Evolutionary conservation across 2,329 filamentous ascomycete species (phyloP), one percentile per base, ranked within the genome.

Genomic region (Pseudogymnoascus sp.): DNA sequence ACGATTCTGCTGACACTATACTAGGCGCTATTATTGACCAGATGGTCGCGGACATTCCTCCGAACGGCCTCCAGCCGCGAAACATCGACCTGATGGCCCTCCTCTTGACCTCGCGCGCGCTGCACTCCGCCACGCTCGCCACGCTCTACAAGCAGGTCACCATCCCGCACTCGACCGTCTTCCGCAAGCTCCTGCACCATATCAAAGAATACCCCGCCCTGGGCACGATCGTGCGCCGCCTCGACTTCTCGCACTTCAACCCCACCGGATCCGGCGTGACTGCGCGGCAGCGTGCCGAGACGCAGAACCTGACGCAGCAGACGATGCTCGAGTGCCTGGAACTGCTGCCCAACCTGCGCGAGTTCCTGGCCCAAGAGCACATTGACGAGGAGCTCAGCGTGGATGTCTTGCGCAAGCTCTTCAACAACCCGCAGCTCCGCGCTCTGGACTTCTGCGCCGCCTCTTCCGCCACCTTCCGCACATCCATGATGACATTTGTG

Each of bases 171-270:
- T 93, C 90, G 25, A 80, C 86, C 65, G 91, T 92, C 73, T 94
- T 92, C 77, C 86, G 86, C 72, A 93, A 93, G 75, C 91, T 92
- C 69, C 82, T 92, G 59, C 79, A 80, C 64, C 89, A 90, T 70
- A 79, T 93, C 67, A 78, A 79, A 53, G 77, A 82, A 64, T 86
- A 92, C 72, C 83, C 85, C 1, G 79, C 85, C 7, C 79, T 92
- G 62, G 90, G 90, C 53, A 87, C 85, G 42, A 85, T 92, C 69
- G 89, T 93, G 50, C 85, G 88, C 64, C 87, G 90, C 60, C 78
- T 93, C 53, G 90, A 94, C 76, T 92, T 94, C 70, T 92, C 89
- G 66, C 90, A 92, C 78, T 92, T 92, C 76, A 92, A 91, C 73
- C 90, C 89, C 21, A 85, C 88, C 62, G 88, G 88, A 63, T 80